Conservation (phyloP, 1,284 basidiomycete genomes). For the Rhodotorula mucilaginosa region DNA sequence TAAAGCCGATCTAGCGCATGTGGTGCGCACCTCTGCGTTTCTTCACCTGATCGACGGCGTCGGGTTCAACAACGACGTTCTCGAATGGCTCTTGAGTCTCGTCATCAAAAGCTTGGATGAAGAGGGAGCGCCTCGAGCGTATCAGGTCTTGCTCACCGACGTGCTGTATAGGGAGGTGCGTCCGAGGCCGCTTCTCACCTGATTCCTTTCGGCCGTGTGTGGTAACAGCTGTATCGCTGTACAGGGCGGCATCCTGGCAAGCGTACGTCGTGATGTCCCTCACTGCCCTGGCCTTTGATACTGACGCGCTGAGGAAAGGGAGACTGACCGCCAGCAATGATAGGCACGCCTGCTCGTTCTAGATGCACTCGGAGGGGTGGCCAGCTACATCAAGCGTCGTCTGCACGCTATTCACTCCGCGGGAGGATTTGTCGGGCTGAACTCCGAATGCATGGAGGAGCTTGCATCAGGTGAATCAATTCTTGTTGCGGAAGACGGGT, state of each 20-base stretch:
- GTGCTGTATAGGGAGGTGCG: conserved; percentile 43
- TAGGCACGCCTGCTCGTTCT: conserved; percentile 57
- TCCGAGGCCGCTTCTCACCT: too few relatives aligned
- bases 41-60: conserved; percentile 44
- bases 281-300: too few relatives aligned
- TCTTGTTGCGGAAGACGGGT: too few relatives aligned
- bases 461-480: conserved; percentile 68
- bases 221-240: not conserved
- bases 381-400: conserved; percentile 54
- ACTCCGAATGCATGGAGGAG: conserved; percentile 83
- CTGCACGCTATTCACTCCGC: conserved; percentile 76
- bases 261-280: conserved; percentile 12
- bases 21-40: conserved; percentile 40
- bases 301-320: too few relatives aligned
- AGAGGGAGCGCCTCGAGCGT: conserved; percentile 48
- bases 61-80: conserved; percentile 46
- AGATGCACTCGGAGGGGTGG: conserved; percentile 63
- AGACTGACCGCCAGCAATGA: too few relatives aligned
- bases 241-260: conserved; percentile 42
- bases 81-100: conserved; percentile 43
- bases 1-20: conserved; percentile 31
- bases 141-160: conserved; percentile 43
- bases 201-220: not conserved
- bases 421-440: conserved; percentile 74
- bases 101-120: conserved; percentile 44